phyloP scores from a whole-genome alignment of 2,329 filamentous ascomycete species.

The Penicillium freii region DNA sequence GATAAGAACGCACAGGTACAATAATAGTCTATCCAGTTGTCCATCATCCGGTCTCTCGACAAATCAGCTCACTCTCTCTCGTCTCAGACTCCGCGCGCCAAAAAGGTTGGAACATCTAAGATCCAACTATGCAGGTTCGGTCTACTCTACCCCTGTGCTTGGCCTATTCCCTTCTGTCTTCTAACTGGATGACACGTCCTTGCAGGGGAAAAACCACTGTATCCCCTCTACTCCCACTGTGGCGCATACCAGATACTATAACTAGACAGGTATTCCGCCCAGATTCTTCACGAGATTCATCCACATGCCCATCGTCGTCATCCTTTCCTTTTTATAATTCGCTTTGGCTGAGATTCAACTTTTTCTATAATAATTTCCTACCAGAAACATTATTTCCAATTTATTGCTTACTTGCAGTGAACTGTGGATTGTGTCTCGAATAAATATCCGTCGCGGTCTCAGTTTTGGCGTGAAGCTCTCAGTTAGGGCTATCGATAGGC shows the following conservation, averaged over 20 bases:
- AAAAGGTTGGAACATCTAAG: slow-evolving; percentile 24
- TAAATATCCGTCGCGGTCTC: slow-evolving; percentile 22
- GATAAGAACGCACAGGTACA: slow-evolving; percentile 15
- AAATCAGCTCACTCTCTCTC: slow-evolving; percentile 13
- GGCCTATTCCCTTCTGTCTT: slow-evolving; percentile 1
- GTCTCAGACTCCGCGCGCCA: slow-evolving; percentile 16
- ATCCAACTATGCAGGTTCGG: slow-evolving; percentile 27
- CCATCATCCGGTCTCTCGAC: slow-evolving; percentile 3
- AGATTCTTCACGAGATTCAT: slow-evolving; percentile 36
- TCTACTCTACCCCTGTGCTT: slow-evolving; percentile 14
- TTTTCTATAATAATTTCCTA: slow-evolving; percentile 11
- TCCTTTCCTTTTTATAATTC: slow-evolving; percentile 16
- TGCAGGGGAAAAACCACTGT: slow-evolving; percentile 14
- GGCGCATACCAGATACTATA: slow-evolving; percentile 30
- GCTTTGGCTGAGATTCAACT: slow-evolving; percentile 7
- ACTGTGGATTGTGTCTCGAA: slow-evolving; percentile 24
- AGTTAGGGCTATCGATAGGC: slow-evolving; percentile 33
- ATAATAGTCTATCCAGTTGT: slow-evolving; percentile 10
- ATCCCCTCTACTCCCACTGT: slow-evolving; percentile 11
- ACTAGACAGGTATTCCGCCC: slow-evolving; percentile 27
- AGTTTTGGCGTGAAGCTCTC: slow-evolving; percentile 8
- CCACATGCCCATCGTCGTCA: slow-evolving; percentile 32
- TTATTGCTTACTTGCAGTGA: slow-evolving; percentile 17
- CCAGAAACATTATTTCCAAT: slow-evolving; percentile 8
- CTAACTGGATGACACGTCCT: slow-evolving; percentile 20